Base-by-base conservation (phyloP, 805 yeast genomes). In the Saturnispora quitensis region DNA sequence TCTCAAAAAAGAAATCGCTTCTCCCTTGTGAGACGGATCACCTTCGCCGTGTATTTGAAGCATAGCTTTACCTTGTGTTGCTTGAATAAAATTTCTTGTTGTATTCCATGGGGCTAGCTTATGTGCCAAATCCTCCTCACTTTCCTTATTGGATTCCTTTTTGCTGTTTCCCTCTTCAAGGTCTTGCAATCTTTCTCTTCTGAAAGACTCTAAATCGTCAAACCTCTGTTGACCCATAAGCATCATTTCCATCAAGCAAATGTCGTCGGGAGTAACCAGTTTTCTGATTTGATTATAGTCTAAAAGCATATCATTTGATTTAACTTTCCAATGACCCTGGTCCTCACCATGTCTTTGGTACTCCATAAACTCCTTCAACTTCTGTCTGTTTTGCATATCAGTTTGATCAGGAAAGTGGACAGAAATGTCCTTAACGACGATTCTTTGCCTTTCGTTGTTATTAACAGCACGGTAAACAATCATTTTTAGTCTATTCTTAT, bases 1-100 rank as follows among this genome's bases (percentile, higher is more conserved):
- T 57, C 90, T 78, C 59, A 90, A 73, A 58, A 91, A 86, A 9
- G 96, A 88, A 58, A 86, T 86, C 0, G 91, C 96, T 57, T 88
- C 86, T 2, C 96, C 93, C 56, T 86, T 80, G 24, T 95, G 96
- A 0, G 96, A 82, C 1, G 96, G 95, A 65, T 93, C 98, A 47
- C 98, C 98, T 50, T 84, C 90, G 13, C 97, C 97, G 63, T 88
- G 88, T 25, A 93, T 78, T 62, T 89, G 97, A 43, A 93, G 74
- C 97, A 93, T 93, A 0, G 97, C 95, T 61, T 95, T 90, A 51
- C 97, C 95, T 64, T 90, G 98, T 24, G 96, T 89, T 2, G 98
- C 93, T 65, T 82, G 87, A 50, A 90, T 81, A 62, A 93, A 93
- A 66, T 93, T 93, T 55, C 89, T 76, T 0, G 97, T 82, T n/a